Evolutionary conservation across 2,329 filamentous ascomycete species (phyloP), one percentile per base, ranked within the genome.

Genomic region (Claviceps sp.): DNA sequence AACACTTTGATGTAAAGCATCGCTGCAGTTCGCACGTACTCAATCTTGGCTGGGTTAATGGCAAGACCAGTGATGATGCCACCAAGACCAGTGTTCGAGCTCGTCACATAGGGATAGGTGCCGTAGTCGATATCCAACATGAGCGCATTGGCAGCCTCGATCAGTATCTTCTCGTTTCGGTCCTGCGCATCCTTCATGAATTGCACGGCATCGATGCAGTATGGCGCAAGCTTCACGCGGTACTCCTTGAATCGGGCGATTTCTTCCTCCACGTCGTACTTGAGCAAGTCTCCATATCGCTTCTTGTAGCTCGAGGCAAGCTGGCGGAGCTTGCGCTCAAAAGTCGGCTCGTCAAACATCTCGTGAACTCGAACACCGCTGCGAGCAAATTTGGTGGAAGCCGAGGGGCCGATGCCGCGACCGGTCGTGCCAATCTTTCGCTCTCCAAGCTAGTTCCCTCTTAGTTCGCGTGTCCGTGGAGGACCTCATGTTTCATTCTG

Each of bases 211-310:
- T 90, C 85, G 55, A 87, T 73, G 55, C 82, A 76, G 58, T 79
- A 85, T 22, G 74, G 72, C 45, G 72, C 72, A 26, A 88, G 72
- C 60, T 73, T 73, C 54, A 69, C 65, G 30, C 79, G 74, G 63
- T 81, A 81, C 38, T 72, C 70, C 62, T 78, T 73, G 67, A 83
- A 86, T 42, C 72, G 70, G 18, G 64, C 65, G 56, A 89, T 76
- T 69, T 89, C 85, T 37, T 81, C 80, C 58, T 89, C 83, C 6
- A 83, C 74, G 55, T 88, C 81, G 63, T 80, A 79, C 57, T 79
- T 63, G 51, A 85, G 67, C 26, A 86, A 67, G 57, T 84, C 78
- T 7, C 85, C 84, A 59, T 81, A 88, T 50, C 83, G 73, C 69
- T 84, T 82, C 73, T 72, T 50, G 86, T 70, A 58, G 76, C 76